A percentile compares a stretch with the other conserved stretches of the same genome.
These are phyloP conservation scores for Beauveria asiatica DNA, from an alignment of 2,329 filamentous ascomycete species.

Conservation along the genomic window DNA sequence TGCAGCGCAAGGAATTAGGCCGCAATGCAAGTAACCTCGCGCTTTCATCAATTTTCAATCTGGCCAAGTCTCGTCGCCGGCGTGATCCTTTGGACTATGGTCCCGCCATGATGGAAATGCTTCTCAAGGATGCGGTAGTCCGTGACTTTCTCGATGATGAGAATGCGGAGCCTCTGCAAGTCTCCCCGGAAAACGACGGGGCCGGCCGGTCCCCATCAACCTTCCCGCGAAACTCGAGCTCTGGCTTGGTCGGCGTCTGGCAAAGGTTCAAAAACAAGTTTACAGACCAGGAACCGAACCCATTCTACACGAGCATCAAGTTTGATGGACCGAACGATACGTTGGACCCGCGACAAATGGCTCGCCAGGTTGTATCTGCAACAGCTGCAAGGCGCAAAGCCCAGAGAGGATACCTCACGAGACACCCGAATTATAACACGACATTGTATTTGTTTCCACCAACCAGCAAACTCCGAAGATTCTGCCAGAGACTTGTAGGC, in stretches of 20 bases:
- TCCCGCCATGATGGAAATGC: constrained; percentile 86
- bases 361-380: constrained; percentile 78
- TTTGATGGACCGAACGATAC: constrained; percentile 68
- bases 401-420: constrained; percentile 81
- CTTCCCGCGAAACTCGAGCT: background rate
- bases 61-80: constrained; percentile 49
- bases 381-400: constrained; percentile 75
- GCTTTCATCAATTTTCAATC: constrained; percentile 60
- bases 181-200: constrained; percentile 18
- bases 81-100: constrained; percentile 88
- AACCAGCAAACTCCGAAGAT: constrained; percentile 63
- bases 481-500: constrained; percentile 86
- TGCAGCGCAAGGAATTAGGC: constrained; percentile 82
- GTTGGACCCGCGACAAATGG: constrained; percentile 78
- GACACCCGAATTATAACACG: constrained; percentile 86
- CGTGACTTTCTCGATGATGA: constrained; percentile 83
- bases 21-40: constrained; percentile 66
- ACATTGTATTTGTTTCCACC: constrained; percentile 82
- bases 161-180: constrained; percentile 22
- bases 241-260: constrained; percentile 50
- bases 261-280: constrained; percentile 47
- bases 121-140: constrained; percentile 92
- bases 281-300: constrained; percentile 71
- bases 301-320: constrained; percentile 74
- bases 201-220: background rate